These are phyloP conservation scores for Emmonsia crescens DNA, from an alignment of 2,329 filamentous ascomycete species.

Conservation along the genomic window DNA sequence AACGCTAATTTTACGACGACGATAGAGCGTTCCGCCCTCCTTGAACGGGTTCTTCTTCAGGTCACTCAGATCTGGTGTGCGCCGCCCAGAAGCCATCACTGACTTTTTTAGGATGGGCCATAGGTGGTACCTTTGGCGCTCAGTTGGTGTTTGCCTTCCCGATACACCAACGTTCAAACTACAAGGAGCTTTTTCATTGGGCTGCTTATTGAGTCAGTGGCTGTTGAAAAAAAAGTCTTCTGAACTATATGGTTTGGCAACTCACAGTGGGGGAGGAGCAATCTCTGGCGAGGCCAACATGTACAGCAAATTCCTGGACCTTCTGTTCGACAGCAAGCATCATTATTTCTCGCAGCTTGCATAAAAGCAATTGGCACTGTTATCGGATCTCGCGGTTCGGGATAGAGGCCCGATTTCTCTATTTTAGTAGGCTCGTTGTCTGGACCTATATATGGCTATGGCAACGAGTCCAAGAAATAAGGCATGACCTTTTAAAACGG, in stretches of 20 bases:
- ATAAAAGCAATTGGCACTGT: conserved; percentile 2
- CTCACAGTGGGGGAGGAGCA: conserved; percentile 15
- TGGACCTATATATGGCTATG: not conserved
- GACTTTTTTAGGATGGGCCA: conserved; percentile 17
- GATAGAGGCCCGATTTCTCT: not conserved
- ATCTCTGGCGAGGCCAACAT: conserved; percentile 16
- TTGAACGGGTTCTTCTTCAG: conserved; percentile 9
- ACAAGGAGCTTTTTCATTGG: not conserved
- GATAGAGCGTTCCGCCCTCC: conserved; percentile 8
- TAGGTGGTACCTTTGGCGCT: conserved; percentile 16
- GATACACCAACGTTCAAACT: conserved; percentile 2
- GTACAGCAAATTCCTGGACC: conserved; percentile 10
- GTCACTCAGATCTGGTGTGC: conserved; percentile 11
- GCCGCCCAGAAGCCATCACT: conserved; percentile 7
- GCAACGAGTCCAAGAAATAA: not conserved
- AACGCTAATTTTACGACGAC: conserved; percentile 15
- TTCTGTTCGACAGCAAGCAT: conserved; percentile 7
- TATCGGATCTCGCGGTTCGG: not conserved
- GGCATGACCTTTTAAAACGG: not conserved
- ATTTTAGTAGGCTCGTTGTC: not conserved
- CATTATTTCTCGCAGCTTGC: not conserved
- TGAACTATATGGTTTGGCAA: not conserved
- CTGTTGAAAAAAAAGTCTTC: not conserved
- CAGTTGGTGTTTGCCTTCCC: conserved; percentile 9
- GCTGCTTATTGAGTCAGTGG: not conserved